phyloP scores from a whole-genome alignment of 192 early-diverging fungal species.

The Backusella sp. region DNA sequence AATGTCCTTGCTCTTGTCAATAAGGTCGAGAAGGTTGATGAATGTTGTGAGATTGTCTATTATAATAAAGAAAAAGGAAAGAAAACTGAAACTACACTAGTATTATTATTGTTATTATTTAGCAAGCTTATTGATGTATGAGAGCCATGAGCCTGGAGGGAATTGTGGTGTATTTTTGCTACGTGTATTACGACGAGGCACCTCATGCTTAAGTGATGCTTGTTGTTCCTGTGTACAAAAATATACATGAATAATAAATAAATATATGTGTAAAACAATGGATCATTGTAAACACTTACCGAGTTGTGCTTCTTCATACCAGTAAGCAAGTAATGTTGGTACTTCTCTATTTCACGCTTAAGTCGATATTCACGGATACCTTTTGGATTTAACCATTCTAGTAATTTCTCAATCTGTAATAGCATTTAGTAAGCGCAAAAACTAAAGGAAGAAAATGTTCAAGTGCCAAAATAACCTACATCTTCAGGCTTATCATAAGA shows the following conservation, averaged over 20 bases:
- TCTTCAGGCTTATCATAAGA: slow-evolving; percentile 35
- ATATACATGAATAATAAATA: not conserved
- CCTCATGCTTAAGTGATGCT: slow-evolving; percentile 31
- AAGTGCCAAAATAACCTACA: slow-evolving; percentile 15
- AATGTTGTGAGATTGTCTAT: not conserved
- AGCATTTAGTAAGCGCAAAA: slow-evolving; percentile 35
- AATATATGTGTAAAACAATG: no score
- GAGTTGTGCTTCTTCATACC: slow-evolving; percentile 60
- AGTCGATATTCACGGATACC: slow-evolving; percentile 74
- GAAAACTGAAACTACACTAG: not conserved
- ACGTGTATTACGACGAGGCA: slow-evolving; percentile 45
- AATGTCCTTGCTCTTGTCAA: not conserved
- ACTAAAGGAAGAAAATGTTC: slow-evolving; percentile 36
- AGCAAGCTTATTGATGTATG: slow-evolving; percentile 32
- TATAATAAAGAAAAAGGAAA: not conserved
- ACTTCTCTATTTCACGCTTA: slow-evolving; percentile 53
- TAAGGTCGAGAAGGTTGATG: not conserved
- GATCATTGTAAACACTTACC: slow-evolving; percentile 17
- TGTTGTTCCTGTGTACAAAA: slow-evolving; percentile 27
- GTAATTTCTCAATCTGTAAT: slow-evolving; percentile 64
- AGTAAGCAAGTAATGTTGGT: slow-evolving; percentile 38
- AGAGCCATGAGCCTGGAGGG: slow-evolving; percentile 28
- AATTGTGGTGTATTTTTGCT: slow-evolving; percentile 34
- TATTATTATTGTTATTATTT: slow-evolving; percentile 3
- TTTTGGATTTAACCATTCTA: slow-evolving; percentile 74